These are phyloP conservation scores for Paspalum notatum DNA, from an alignment of 176 grass and related monocot species.

Conservation along the genomic window DNA sequence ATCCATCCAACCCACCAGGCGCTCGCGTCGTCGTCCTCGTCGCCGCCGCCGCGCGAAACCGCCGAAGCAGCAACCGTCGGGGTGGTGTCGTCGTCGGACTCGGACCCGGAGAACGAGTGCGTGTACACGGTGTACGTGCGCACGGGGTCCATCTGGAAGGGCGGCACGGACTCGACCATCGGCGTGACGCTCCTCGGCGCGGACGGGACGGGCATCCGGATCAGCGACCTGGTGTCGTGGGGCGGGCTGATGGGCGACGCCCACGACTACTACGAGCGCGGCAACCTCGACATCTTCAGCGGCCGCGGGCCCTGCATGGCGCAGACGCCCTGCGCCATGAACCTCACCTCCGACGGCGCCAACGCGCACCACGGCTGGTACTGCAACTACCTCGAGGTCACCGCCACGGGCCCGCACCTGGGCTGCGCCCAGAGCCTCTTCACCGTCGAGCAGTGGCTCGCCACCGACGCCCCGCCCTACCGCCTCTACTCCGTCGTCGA, in stretches of 20 bases:
- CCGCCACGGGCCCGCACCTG: constrained; percentile 67
- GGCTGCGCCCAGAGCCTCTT: constrained; percentile 69
- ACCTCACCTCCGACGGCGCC: constrained; percentile 83
- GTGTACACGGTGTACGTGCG: constrained; percentile 93
- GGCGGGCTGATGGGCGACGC: constrained; percentile 64
- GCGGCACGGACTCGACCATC: constrained; percentile 80
- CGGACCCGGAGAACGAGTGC: constrained; percentile 56
- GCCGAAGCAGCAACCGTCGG: neutral
- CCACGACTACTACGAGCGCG: constrained; percentile 92
- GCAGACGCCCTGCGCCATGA: constrained; percentile 59
- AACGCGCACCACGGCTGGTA: constrained; percentile 85
- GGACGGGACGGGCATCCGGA: constrained; percentile 59
- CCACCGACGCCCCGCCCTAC: constrained; percentile 70
- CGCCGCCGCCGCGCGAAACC: neutral
- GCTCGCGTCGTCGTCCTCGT: neutral
- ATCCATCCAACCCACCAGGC: neutral
- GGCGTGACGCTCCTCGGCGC: constrained; percentile 55
- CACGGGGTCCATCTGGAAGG: constrained; percentile 77
- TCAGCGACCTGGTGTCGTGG: constrained; percentile 64
- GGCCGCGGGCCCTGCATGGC: constrained; percentile 80
- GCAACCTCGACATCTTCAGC: constrained; percentile 96
- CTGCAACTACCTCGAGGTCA: constrained; percentile 92
- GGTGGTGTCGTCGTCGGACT: neutral
- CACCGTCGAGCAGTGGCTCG: constrained; percentile 95
- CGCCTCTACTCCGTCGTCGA: constrained; percentile 57